These are phyloP conservation scores for Trichosporon faecale DNA, from an alignment of 1,284 basidiomycete species.

Conservation along the genomic window DNA sequence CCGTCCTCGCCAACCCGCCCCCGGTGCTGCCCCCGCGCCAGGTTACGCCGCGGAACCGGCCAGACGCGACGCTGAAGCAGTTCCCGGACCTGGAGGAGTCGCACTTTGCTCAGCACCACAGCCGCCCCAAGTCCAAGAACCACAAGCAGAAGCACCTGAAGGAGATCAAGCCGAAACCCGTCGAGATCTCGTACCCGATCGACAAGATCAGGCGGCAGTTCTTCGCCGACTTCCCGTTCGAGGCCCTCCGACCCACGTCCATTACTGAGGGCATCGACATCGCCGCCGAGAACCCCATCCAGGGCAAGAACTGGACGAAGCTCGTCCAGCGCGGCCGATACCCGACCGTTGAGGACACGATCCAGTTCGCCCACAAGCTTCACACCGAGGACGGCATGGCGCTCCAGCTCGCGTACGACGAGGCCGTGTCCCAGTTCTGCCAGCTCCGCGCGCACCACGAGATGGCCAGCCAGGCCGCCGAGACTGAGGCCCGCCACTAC, in stretches of 20 bases:
- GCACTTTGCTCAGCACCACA: slow-evolving; percentile 4
- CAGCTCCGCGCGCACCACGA: slow-evolving; percentile 80
- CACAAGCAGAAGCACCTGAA: slow-evolving; percentile 48
- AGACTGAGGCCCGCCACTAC: slow-evolving; percentile 72
- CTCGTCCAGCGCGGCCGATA: slow-evolving; percentile 76
- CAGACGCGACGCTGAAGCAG: slow-evolving; percentile 32
- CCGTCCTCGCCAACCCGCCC: slow-evolving; percentile 83
- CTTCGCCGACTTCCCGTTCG: slow-evolving; percentile 94
- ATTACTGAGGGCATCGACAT: slow-evolving; percentile 64
- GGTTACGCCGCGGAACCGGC: slow-evolving; percentile 58
- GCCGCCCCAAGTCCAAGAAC: slow-evolving; percentile 6
- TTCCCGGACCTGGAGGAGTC: slow-evolving; percentile 27
- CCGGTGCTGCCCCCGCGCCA: slow-evolving; percentile 74
- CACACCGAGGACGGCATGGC: slow-evolving; percentile 65
- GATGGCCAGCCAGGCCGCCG: slow-evolving; percentile 70
- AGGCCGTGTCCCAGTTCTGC: slow-evolving; percentile 79
- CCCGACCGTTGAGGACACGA: slow-evolving; percentile 79
- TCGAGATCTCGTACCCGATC: slow-evolving; percentile 74
- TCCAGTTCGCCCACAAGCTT: slow-evolving; percentile 76
- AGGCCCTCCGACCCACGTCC: slow-evolving; percentile 76
- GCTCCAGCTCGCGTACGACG: slow-evolving; percentile 74
- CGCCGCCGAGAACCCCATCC: slow-evolving; percentile 58
- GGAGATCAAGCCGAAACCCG: slow-evolving; percentile 59
- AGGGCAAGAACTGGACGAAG: slow-evolving; percentile 66
- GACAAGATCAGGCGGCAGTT: slow-evolving; percentile 86